Base-by-base conservation (phyloP, 192 early-diverging fungal genomes). In the Coemansia sp. region DNA sequence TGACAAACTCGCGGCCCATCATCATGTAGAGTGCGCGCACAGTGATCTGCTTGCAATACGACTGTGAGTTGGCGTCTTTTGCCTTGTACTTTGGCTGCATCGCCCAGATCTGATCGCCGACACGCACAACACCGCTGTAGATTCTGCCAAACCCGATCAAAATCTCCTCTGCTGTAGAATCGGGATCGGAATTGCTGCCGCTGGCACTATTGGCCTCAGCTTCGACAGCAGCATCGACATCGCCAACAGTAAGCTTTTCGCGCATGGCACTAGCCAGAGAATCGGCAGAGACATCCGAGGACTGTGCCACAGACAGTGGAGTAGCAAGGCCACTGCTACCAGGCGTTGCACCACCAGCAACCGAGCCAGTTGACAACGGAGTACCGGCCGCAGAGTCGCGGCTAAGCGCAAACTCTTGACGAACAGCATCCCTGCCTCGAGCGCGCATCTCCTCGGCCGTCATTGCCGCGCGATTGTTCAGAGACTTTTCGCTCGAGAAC, bases 11-110 rank as follows among this genome's bases (percentile, higher is more conserved):
- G 28, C 94, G 85, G 5, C 97, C 97, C 97, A 99, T 99, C 76
- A 98, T 86, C 85, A 99, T 83, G 56, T 94, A 99, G 40, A 99
- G 77, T 35, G 83, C 85, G 37, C 90, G 74, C 34, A 98, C 86
- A 0, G 76, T 89, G 23, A 96, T 80, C 69, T 94, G 86, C 31
- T 88, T 85, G 38, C 88, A 84, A 60, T 89, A 85, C 28, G 72
- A 43, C 24, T 74, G 63, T 5, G 76, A 53, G 5, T 77, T 76
- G 2, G 88, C 86, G 3, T 85, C 60, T 21, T 68, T 68, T 10
- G 93, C 90, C 42, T 93, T 87, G 74, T 93, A 98, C 77, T 98
- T 99, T 42, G 97, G 97, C 45, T 94, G 94, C 45, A 99, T 73
- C 0, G 96, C 93, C 77, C 92, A 88, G 20, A 98, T 61, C 39